Conservation (phyloP, 805 yeast genomes). For the Candida jianshihensis region DNA sequence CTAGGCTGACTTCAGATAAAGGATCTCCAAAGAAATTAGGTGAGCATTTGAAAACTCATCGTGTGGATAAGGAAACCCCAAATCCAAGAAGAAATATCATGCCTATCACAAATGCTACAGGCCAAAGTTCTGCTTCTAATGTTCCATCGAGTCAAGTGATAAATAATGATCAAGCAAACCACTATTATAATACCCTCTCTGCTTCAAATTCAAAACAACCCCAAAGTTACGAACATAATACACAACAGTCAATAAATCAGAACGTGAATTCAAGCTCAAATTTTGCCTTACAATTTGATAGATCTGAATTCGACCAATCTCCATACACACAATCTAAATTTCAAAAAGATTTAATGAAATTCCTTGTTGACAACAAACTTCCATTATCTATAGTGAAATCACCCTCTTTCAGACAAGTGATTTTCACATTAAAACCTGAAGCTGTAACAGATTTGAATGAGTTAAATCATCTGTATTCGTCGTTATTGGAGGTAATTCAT, state of each 20-base stretch:
- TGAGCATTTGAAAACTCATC: constrained; percentile 51
- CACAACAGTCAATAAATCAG: neutral
- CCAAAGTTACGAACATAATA: neutral
- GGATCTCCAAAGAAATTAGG: constrained; percentile 54
- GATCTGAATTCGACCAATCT: constrained; percentile 28
- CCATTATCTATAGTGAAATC: constrained; percentile 42
- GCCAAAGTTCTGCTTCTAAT: neutral
- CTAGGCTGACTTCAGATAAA: constrained; percentile 43
- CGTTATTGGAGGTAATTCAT: constrained; percentile 36
- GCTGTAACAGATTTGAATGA: constrained; percentile 41
- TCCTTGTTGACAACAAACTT: constrained; percentile 45
- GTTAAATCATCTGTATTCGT: constrained; percentile 36
- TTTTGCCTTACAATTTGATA: constrained; percentile 1
- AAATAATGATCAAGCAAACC: constrained; percentile 23
- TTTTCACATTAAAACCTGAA: constrained; percentile 43
- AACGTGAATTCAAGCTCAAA: neutral
- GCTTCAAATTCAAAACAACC: constrained; percentile 3
- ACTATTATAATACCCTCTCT: constrained; percentile 25
- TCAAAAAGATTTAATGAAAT: constrained; percentile 43
- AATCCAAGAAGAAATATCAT: constrained; percentile 35
- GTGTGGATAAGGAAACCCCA: constrained; percentile 33
- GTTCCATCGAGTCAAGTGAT: neutral
- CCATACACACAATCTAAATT: constrained; percentile 40
- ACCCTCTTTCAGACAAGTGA: constrained; percentile 43
- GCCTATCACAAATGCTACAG: constrained; percentile 14